Evolutionary conservation across 768 basidiomycete species (phyloP).

Genomic region (Tylopilus plumbeoviolaceoides): DNA sequence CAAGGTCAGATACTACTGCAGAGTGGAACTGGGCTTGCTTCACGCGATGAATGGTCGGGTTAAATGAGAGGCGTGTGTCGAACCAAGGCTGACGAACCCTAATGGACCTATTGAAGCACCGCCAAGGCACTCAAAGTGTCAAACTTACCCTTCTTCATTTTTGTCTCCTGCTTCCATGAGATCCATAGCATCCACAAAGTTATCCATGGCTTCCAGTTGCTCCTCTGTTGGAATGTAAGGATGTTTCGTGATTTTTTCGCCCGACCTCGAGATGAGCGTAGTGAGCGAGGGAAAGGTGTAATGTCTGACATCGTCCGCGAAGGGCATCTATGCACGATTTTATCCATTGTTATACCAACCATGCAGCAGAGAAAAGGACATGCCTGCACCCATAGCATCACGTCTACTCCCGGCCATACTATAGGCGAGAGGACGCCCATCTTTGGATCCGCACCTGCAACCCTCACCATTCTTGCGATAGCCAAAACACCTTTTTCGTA

Average conservation of each 20-base stretch:
- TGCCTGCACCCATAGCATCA: slow-evolving; percentile 81
- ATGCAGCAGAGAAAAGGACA: slow-evolving; percentile 7
- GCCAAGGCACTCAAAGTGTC: background rate
- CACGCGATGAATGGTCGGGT: slow-evolving; percentile 84
- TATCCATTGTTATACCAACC: background rate
- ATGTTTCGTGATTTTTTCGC: slow-evolving; percentile 70
- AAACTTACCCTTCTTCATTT: slow-evolving; percentile 66
- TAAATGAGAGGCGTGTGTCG: slow-evolving; percentile 70
- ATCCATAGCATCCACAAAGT: slow-evolving; percentile 87
- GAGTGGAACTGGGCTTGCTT: slow-evolving; percentile 93
- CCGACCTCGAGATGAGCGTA: slow-evolving; percentile 67
- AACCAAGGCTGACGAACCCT: slow-evolving; percentile 75
- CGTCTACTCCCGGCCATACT: slow-evolving; percentile 66
- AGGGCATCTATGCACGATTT: slow-evolving; percentile 73
- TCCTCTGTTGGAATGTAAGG: slow-evolving; percentile 77
- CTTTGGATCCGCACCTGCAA: slow-evolving; percentile 72
- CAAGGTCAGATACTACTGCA: slow-evolving; percentile 73
- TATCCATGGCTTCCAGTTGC: slow-evolving; percentile 79
- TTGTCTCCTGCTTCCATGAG: slow-evolving; percentile 72
- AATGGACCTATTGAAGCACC: background rate
- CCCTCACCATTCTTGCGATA: slow-evolving; percentile 78
- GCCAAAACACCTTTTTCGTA: slow-evolving; percentile 57
- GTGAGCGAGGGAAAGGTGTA: slow-evolving; percentile 84
- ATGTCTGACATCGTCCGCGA: slow-evolving; percentile 89
- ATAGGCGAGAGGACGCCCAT: slow-evolving; percentile 76